These are phyloP conservation scores for Beauveria caledonica DNA, from an alignment of 2,329 filamentous ascomycete genomes.

Conservation along the genomic window DNA sequence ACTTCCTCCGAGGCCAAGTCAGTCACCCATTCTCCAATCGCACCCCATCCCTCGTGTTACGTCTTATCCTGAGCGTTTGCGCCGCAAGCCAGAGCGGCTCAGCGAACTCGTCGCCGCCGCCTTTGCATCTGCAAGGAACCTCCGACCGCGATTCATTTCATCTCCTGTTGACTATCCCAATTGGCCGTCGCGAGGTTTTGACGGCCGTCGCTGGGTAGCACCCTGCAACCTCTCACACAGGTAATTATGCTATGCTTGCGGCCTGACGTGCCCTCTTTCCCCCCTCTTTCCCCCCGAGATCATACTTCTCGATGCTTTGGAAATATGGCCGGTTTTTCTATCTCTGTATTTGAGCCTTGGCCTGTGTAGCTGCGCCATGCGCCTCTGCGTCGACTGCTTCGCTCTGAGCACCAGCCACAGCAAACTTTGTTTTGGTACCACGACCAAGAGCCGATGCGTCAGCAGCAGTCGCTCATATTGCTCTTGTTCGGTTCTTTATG, in stretches of 20 bases:
- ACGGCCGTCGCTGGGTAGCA: not conserved
- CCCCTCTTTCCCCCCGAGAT: not conserved
- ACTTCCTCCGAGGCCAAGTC: not conserved
- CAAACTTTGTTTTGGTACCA: conserved; percentile 1
- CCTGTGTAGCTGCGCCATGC: not conserved
- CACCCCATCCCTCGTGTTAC: conserved; percentile 7
- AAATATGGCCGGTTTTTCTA: too few species aligned
- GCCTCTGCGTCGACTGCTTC: not conserved
- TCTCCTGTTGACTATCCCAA: not conserved
- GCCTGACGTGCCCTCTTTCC: not conserved
- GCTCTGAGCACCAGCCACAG: not conserved
- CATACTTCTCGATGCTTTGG: not conserved
- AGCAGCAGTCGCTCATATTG: not conserved
- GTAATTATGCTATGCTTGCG: conserved; percentile 4
- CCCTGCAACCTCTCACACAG: not conserved
- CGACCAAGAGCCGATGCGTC: not conserved
- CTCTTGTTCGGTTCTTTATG: not conserved
- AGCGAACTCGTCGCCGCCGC: not conserved
- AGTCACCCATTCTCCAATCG: not conserved
- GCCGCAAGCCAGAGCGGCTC: not conserved
- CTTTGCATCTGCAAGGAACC: not conserved
- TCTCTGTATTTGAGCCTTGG: not conserved
- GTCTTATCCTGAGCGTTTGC: not conserved
- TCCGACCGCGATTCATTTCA: not conserved
- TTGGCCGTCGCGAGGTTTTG: not conserved